These are phyloP conservation scores for Phytophthora litchii DNA, from an alignment of 352 stramenopile species.

Conservation along the genomic window DNA sequence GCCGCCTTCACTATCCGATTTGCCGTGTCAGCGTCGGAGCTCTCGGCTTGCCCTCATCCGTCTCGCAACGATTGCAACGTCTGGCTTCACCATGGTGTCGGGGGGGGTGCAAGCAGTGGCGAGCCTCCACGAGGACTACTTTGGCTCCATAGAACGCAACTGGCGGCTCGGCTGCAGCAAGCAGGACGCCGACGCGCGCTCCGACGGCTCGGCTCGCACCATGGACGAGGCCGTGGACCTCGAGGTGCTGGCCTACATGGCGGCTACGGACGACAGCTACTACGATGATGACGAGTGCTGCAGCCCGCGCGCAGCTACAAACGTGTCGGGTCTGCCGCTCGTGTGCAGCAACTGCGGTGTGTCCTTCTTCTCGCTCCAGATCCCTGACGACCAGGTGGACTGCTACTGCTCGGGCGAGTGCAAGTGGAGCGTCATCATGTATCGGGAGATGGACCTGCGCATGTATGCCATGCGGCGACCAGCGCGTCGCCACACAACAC, in stretches of 20 bases:
- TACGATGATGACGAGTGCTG: slow-evolving; percentile 17
- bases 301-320: slow-evolving; percentile 1
- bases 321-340: slow-evolving; percentile 72
- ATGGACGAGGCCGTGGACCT: slow-evolving; percentile 50
- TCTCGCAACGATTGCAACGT: slow-evolving; percentile 8
- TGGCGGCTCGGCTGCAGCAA: slow-evolving; percentile 23
- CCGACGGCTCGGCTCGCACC: slow-evolving; percentile 29
- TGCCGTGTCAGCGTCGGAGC: slow-evolving; percentile 26
- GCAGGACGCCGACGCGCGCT: slow-evolving; percentile 27
- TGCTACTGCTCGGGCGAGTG: slow-evolving; percentile 89
- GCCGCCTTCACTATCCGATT: slow-evolving; percentile 32
- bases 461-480: slow-evolving; percentile 54
- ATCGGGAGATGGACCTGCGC: slow-evolving; percentile 79
- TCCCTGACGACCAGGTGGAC: slow-evolving; percentile 65
- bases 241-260: slow-evolving; percentile 46
- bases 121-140: slow-evolving; percentile 18
- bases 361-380: slow-evolving; percentile 82
- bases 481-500: slow-evolving; percentile 13
- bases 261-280: slow-evolving; percentile 15
- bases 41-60: slow-evolving; percentile 3
- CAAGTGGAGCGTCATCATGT: slow-evolving; percentile 91
- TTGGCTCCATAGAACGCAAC: slow-evolving; percentile 14
- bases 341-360: slow-evolving; percentile 85
- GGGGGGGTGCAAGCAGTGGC: slow-evolving; percentile 12
- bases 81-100: slow-evolving; percentile 24